A percentile compares a stretch with the other conserved stretches of the same genome.
phyloP scores from a whole-genome alignment of 352 stramenopile genomes.

The Pythium coloratum region DNA sequence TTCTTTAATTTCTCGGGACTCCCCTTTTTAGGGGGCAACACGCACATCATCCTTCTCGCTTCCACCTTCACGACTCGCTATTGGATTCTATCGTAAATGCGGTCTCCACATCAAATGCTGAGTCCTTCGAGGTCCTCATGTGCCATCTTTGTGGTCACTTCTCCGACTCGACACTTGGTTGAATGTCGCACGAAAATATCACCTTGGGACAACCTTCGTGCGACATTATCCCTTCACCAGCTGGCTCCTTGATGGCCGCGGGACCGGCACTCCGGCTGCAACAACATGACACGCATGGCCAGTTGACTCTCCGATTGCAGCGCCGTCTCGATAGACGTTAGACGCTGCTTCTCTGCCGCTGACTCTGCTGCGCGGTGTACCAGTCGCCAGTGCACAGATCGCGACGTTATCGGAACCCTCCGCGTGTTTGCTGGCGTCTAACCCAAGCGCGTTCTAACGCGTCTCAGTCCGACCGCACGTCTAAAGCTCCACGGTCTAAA shows the following conservation, averaged over 20 bases:
- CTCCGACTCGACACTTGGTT: not conserved
- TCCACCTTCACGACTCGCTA: too few relatives aligned
- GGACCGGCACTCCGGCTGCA: constrained; percentile 13
- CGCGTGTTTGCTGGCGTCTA: not conserved
- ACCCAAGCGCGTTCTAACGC: not conserved
- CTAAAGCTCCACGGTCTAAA: not conserved
- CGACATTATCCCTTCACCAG: not conserved
- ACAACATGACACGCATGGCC: constrained; percentile 18
- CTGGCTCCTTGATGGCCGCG: not conserved
- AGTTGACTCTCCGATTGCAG: not conserved
- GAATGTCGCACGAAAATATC: not conserved
- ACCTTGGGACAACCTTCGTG: not conserved
- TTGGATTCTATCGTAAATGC: too few relatives aligned
- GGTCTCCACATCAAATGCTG: too few relatives aligned
- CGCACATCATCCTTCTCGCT: not conserved
- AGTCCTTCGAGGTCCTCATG: too few relatives aligned
- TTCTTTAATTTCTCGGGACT: constrained; percentile 88
- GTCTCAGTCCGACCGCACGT: not conserved
- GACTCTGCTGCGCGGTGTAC: too few relatives aligned
- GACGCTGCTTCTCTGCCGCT: not conserved
- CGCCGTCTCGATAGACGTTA: not conserved
- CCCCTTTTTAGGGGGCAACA: constrained; percentile 29
- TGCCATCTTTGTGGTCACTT: too few relatives aligned
- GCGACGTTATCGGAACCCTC: not conserved
- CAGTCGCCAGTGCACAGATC: not conserved